A percentile compares a stretch with the other conserved stretches of the same genome.
These are phyloP conservation scores for Blastomyces gilchristii DNA, from an alignment of 2,329 filamentous ascomycete genomes.

Conservation along the genomic window DNA sequence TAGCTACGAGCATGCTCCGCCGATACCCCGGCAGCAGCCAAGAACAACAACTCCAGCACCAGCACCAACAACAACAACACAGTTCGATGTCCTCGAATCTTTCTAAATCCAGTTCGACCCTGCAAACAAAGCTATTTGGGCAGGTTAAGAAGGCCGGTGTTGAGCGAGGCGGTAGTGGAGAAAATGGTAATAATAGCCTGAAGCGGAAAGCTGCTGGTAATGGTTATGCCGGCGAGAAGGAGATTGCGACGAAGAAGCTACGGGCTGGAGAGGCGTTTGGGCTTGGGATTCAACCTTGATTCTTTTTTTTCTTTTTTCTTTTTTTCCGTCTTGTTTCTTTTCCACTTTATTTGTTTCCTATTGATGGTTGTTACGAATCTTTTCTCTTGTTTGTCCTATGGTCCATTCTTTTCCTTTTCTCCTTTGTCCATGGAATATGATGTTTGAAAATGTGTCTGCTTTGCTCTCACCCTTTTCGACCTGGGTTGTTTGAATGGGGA, in stretches of 20 bases:
- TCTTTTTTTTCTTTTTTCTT: not conserved
- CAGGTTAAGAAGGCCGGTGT: conserved; percentile 48
- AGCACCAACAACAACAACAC: not conserved
- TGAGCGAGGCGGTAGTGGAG: conserved; percentile 21
- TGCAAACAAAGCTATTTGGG: conserved; percentile 56
- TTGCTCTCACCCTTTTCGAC: not conserved
- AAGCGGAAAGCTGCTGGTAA: conserved; percentile 30
- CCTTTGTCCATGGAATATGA: not conserved
- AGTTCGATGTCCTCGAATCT: conserved; percentile 27
- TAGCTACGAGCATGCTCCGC: conserved; percentile 64
- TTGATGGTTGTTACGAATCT: not conserved
- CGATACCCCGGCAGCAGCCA: conserved; percentile 40
- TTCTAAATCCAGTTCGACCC: conserved; percentile 36
- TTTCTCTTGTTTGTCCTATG: not conserved
- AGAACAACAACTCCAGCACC: conserved; percentile 13
- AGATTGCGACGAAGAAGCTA: conserved; percentile 39
- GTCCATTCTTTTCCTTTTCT: not conserved
- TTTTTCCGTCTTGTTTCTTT: not conserved
- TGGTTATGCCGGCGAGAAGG: conserved; percentile 26
- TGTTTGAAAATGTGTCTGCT: too few relatives aligned
- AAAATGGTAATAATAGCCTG: conserved; percentile 13
- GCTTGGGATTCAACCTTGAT: conserved; percentile 44
- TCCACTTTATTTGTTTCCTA: not conserved
- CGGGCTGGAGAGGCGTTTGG: conserved; percentile 43
- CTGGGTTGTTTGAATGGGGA: not conserved